Percentiles rank a stretch among this genome's conserved stretches.
phyloP scores from a whole-genome alignment of 306 rosid genomes.

The Casuarina equisetifolia region DNA sequence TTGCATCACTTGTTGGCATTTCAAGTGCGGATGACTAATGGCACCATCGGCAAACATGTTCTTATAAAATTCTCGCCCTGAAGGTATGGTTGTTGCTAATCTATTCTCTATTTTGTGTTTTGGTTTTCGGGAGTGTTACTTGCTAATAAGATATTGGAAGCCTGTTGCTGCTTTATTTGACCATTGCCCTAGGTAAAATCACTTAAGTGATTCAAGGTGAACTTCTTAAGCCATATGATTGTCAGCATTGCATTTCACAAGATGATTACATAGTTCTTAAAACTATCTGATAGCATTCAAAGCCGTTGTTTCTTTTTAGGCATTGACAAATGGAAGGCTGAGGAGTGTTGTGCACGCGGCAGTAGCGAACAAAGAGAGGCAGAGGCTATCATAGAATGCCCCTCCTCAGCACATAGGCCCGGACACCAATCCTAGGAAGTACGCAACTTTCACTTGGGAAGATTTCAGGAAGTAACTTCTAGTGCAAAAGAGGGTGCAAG shows the following conservation, averaged over 20 bases:
- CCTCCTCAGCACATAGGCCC: constrained; percentile 1
- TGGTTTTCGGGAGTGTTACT: not conserved
- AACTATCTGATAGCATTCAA: too few relatives aligned
- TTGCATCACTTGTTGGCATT: constrained; percentile 81
- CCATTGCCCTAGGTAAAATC: not conserved
- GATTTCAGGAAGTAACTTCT: not conserved
- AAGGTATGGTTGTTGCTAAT: constrained; percentile 56
- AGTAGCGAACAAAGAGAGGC: constrained; percentile 3
- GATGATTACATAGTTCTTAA: not conserved
- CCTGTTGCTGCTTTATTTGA: not conserved
- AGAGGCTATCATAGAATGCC: not conserved
- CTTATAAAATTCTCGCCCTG: constrained; percentile 33
- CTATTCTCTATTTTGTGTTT: not conserved
- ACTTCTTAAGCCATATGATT: not conserved
- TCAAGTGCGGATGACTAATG: constrained; percentile 89
- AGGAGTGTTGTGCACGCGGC: not conserved
- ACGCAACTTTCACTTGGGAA: not conserved
- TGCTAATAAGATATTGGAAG: constrained; percentile 2
- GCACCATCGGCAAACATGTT: constrained; percentile 91
- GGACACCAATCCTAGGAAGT: not conserved
- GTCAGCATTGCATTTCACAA: not conserved
- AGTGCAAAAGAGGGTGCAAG: not conserved
- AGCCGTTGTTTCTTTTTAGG: not conserved
- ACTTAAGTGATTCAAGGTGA: not conserved
- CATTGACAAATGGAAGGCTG: constrained; percentile 7